phyloP scores from a whole-genome alignment of 768 basidiomycete genomes.

The Agaricus subrufescens region DNA sequence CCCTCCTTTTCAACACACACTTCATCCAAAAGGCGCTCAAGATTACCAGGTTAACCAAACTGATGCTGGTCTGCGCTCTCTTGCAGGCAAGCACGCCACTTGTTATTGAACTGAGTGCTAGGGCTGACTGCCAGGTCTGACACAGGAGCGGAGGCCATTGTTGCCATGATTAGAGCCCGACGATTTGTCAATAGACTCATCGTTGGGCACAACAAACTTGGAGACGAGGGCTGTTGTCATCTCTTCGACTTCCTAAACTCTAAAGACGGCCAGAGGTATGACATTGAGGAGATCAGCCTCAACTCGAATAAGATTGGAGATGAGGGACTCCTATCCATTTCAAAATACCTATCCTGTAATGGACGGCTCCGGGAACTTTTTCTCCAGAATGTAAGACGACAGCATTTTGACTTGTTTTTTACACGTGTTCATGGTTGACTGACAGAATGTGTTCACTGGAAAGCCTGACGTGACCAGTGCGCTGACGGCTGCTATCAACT shows the following conservation, averaged over 20 bases:
- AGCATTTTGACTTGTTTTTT: background rate
- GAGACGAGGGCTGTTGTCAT: conserved; percentile 50
- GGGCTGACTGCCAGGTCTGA: background rate
- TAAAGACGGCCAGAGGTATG: conserved; percentile 36
- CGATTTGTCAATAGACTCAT: conserved; percentile 46
- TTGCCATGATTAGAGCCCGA: conserved; percentile 40
- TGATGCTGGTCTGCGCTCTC: conserved; percentile 4
- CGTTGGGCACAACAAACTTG: conserved; percentile 51
- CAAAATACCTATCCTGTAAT: conserved; percentile 46
- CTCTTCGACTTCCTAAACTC: conserved; percentile 55
- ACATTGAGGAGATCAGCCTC: conserved; percentile 51
- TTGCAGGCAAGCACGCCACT: background rate
- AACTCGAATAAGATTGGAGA: conserved; percentile 55
- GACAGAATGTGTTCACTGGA: conserved; percentile 21
- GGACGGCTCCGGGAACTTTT: conserved; percentile 41
- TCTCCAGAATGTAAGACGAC: conserved; percentile 49
- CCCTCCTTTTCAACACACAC: background rate
- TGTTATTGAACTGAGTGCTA: background rate
- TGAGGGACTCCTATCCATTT: conserved; percentile 48
- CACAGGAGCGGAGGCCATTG: conserved; percentile 48
- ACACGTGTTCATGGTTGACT: background rate
- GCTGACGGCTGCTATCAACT: conserved; percentile 49
- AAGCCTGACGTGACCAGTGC: conserved; percentile 29
- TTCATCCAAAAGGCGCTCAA: background rate
- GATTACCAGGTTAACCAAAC: conserved; percentile 1